phyloP scores from a whole-genome alignment of 352 stramenopile species.

The Globisporangium acanthophoron region DNA sequence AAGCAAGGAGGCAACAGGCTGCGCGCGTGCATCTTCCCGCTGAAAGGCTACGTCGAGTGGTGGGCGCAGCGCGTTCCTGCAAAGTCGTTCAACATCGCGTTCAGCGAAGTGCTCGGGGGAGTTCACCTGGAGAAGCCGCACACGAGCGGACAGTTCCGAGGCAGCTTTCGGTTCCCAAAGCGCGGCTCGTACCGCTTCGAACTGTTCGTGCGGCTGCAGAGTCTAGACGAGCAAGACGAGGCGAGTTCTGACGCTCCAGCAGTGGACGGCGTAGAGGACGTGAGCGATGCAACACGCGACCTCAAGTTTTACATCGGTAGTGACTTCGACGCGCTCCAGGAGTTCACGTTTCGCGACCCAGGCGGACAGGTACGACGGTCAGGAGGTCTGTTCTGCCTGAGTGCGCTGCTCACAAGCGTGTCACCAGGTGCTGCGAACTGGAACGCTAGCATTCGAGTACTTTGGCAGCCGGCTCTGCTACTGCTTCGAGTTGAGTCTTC shows the following conservation, averaged over 20 bases:
- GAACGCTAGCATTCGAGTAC: constrained; percentile 48
- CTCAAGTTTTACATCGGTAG: constrained; percentile 42
- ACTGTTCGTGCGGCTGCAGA: constrained; percentile 16
- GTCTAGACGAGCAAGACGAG: not conserved
- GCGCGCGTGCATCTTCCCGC: constrained; percentile 47
- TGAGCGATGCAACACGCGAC: not conserved
- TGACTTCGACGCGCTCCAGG: constrained; percentile 57
- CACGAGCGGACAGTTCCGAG: constrained; percentile 17
- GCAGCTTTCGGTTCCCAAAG: constrained; percentile 49
- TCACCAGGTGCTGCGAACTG: constrained; percentile 21
- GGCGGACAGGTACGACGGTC: constrained; percentile 26
- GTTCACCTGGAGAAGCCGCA: constrained; percentile 21
- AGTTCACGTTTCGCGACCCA: constrained; percentile 33
- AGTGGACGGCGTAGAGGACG: not conserved
- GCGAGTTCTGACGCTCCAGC: not conserved
- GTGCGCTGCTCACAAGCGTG: too few species aligned
- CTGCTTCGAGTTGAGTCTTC: constrained; percentile 42
- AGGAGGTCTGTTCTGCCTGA: not conserved
- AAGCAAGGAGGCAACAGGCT: constrained; percentile 50
- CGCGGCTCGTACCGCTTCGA: constrained; percentile 39
- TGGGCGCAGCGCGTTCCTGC: constrained; percentile 37
- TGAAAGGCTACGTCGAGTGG: constrained; percentile 62
- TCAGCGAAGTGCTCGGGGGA: constrained; percentile 12
- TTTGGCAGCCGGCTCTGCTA: constrained; percentile 52
- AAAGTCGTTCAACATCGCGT: constrained; percentile 31